Conservation (phyloP, 352 stramenopile genomes). For the Globisporangium megalacanthum region DNA sequence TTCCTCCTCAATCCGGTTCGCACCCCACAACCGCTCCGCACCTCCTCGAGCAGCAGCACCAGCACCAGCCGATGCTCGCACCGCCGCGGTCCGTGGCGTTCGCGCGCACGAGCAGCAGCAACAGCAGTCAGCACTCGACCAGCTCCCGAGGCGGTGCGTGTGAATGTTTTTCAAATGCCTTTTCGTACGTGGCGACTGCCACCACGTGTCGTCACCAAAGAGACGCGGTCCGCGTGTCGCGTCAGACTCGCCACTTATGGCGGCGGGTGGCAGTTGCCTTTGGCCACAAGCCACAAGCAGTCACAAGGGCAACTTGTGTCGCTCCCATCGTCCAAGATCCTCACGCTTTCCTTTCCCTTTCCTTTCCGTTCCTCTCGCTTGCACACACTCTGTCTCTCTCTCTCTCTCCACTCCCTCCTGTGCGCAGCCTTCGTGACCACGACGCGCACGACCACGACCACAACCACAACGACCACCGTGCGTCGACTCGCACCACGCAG, state of each 20-base stretch:
- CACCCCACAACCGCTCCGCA: too few relatives aligned
- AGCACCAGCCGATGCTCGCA: background rate
- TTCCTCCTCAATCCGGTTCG: too few relatives aligned
- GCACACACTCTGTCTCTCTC: constrained; percentile 30
- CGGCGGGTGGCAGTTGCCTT: too few relatives aligned
- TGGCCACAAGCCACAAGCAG: too few relatives aligned
- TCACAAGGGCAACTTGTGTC: too few relatives aligned
- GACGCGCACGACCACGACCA: constrained; percentile 16
- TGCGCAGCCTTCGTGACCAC: constrained; percentile 24
- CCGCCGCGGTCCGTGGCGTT: constrained; percentile 2
- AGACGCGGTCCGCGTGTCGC: background rate
- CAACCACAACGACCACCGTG: constrained; percentile 19
- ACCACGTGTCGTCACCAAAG: background rate
- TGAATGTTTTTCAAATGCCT: background rate
- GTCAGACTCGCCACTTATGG: background rate
- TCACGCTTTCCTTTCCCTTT: background rate
- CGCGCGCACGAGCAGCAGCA: background rate
- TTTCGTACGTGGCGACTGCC: background rate
- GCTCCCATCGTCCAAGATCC: background rate
- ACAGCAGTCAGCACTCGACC: background rate
- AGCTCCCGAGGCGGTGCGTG: background rate
- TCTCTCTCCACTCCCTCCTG: constrained; percentile 30
- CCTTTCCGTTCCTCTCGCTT: constrained; percentile 16
- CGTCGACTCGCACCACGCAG: background rate
- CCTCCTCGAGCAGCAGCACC: background rate